Percentiles rank a stretch among this genome's conserved stretches.
phyloP scores from a whole-genome alignment of 306 rosid genomes.

The Rosa persica region DNA sequence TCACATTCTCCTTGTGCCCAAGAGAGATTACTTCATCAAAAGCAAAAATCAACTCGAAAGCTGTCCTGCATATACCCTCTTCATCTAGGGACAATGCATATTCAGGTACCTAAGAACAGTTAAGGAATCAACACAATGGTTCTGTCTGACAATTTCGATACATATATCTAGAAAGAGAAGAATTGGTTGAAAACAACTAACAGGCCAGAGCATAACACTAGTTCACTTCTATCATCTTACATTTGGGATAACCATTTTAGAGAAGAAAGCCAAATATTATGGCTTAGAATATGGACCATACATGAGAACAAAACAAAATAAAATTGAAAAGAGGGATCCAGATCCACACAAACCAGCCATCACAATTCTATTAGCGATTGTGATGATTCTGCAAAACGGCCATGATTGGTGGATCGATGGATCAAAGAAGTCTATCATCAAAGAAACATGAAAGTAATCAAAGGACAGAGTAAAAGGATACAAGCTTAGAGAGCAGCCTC shows the following conservation, averaged over 20 bases:
- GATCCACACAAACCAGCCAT: conserved; percentile 8
- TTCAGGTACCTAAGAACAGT: conserved; percentile 80
- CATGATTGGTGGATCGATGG: neutral
- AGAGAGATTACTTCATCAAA: conserved; percentile 94
- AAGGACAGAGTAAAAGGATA: conserved; percentile 54
- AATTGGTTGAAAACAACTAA: neutral
- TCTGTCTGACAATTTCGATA: neutral
- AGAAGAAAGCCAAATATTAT: neutral
- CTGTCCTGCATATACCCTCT: conserved; percentile 83
- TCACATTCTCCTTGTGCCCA: conserved; percentile 90
- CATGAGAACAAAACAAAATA: neutral
- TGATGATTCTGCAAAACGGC: neutral
- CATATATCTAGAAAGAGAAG: neutral
- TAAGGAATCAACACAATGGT: conserved; percentile 42
- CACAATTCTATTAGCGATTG: neutral
- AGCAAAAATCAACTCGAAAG: conserved; percentile 91
- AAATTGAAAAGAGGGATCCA: neutral
- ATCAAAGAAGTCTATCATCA: conserved; percentile 16
- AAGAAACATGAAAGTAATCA: conserved; percentile 22
- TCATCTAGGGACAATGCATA: conserved; percentile 85
- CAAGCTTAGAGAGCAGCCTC: conserved; percentile 92
- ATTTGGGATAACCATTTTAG: neutral
- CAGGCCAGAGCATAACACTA: neutral
- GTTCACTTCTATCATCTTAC: neutral
- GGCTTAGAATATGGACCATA: neutral